phyloP scores from a whole-genome alignment of 23 red algal genomes.

The Agarophyton chilense region DNA sequence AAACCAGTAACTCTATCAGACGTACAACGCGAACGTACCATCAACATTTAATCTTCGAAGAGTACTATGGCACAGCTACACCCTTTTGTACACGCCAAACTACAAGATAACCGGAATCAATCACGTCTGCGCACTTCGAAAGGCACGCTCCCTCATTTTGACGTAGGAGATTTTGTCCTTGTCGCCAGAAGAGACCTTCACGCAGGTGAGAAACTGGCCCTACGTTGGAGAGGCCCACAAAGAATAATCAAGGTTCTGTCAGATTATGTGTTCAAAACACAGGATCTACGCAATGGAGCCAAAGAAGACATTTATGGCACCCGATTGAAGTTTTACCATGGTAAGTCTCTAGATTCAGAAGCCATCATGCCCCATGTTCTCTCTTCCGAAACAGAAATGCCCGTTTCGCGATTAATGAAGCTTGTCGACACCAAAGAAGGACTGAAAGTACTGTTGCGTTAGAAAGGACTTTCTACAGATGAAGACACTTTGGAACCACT shows the following conservation, averaged over 20 bases:
- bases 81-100: background rate
- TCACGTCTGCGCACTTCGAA: background rate
- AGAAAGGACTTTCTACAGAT: background rate
- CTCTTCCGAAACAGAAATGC: background rate
- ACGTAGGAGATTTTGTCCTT: background rate
- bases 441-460: background rate
- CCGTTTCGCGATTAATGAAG: background rate
- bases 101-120: background rate
- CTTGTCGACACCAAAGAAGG: background rate
- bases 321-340: background rate
- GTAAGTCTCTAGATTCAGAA: background rate
- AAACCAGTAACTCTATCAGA: background rate
- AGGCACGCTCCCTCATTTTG: background rate
- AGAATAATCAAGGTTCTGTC: background rate
- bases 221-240: background rate
- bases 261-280: background rate
- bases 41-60: background rate
- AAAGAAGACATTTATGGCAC: background rate
- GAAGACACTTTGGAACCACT: background rate
- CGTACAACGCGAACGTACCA: background rate
- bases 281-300: background rate
- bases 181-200: background rate
- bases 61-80: background rate
- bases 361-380: background rate
- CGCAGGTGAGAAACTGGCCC: background rate